Conservation (phyloP, 257 asterid species). For the Solanum piurae region DNA sequence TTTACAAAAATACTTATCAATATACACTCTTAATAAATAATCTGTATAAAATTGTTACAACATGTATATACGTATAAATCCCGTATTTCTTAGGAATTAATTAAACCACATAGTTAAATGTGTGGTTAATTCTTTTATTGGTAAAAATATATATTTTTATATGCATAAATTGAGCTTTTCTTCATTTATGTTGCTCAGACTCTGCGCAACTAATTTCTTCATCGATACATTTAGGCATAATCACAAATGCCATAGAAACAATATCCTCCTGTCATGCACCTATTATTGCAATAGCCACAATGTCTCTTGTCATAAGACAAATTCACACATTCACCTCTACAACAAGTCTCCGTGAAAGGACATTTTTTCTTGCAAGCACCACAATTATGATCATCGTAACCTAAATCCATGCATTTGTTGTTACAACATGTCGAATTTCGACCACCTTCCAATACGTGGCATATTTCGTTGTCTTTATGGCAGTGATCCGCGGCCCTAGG, state of each 20-base stretch:
- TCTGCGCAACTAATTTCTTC: not conserved
- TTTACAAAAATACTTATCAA: not conserved
- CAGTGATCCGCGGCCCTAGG: slow-evolving; percentile 59
- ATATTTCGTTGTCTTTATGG: slow-evolving; percentile 30
- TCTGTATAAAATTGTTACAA: not conserved
- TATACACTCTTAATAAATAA: not conserved
- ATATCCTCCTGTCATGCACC: slow-evolving; percentile 33
- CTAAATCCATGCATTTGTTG: slow-evolving; percentile 51
- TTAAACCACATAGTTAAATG: not conserved
- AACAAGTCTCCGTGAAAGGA: slow-evolving; percentile 30
- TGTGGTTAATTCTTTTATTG: not conserved
- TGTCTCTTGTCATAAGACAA: slow-evolving; percentile 46
- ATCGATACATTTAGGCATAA: slow-evolving; percentile 24
- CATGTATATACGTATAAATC: not conserved
- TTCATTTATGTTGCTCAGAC: no score
- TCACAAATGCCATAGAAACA: slow-evolving; percentile 59
- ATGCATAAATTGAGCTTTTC: not conserved
- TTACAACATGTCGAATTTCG: slow-evolving; percentile 55
- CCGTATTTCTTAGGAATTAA: no score
- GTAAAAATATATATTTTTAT: not conserved
- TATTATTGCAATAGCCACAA: slow-evolving; percentile 38
- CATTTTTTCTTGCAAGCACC: slow-evolving; percentile 63
- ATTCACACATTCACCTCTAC: slow-evolving; percentile 52
- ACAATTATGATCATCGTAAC: slow-evolving; percentile 32
- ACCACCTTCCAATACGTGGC: slow-evolving; percentile 25